A percentile compares a stretch with the other conserved stretches of the same genome.
These are phyloP conservation scores for Amanita molliuscula DNA, from an alignment of 768 basidiomycete genomes.

Conservation along the genomic window DNA sequence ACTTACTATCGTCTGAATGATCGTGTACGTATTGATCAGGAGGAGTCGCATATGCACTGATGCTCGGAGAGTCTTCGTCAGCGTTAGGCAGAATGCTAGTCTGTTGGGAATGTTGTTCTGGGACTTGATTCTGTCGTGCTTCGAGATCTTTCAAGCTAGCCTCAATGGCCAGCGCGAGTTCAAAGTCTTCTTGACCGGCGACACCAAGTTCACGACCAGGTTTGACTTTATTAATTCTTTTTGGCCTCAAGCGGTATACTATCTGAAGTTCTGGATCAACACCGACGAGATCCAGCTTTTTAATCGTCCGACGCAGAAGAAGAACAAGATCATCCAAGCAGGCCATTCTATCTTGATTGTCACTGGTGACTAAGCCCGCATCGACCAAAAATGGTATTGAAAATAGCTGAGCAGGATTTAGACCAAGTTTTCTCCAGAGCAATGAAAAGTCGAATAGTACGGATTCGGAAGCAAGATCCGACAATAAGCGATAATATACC, in stretches of 20 bases:
- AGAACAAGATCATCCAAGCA: slow-evolving; percentile 30
- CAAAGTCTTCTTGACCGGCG: slow-evolving; percentile 25
- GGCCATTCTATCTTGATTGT: slow-evolving; percentile 11
- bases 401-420: slow-evolving; percentile 34
- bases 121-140: not conserved
- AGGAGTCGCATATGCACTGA: not conserved
- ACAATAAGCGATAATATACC: slow-evolving; percentile 64
- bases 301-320: slow-evolving; percentile 20
- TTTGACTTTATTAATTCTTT: slow-evolving; percentile 13
- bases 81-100: not conserved
- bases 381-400: slow-evolving; percentile 40
- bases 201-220: not conserved
- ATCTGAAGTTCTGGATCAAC: slow-evolving; percentile 35
- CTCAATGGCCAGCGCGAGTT: slow-evolving; percentile 35
- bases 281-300: slow-evolving; percentile 16
- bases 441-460: slow-evolving; percentile 38
- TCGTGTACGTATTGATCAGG: not conserved
- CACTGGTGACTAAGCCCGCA: slow-evolving; percentile 20
- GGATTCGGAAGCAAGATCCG: slow-evolving; percentile 32
- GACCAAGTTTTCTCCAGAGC: slow-evolving; percentile 38
- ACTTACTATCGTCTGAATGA: not conserved
- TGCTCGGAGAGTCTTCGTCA: not conserved
- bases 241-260: slow-evolving; percentile 38
- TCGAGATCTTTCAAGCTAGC: slow-evolving; percentile 27
- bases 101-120: slow-evolving; percentile 2